phyloP scores from a whole-genome alignment of 768 basidiomycete genomes.

The Lactarius quietus region DNA sequence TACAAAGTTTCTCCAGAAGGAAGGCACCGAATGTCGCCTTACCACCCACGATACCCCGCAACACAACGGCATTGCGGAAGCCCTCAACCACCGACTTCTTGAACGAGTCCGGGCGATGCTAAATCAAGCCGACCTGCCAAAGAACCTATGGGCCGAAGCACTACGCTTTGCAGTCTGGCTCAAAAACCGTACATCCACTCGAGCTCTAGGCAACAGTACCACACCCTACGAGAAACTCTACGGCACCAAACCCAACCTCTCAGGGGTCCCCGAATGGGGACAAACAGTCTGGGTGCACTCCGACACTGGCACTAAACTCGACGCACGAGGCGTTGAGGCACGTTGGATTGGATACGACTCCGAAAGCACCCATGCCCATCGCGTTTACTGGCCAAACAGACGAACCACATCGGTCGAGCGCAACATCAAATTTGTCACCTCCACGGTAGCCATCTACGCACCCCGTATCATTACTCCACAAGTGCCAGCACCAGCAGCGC shows the following conservation, averaged over 20 bases:
- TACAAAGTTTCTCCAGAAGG: background rate
- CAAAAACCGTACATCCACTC: conserved; percentile 20
- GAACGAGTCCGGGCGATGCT: background rate
- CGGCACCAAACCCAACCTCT: conserved; percentile 31
- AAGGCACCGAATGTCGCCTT: background rate
- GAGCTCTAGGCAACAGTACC: conserved; percentile 18
- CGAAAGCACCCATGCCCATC: conserved; percentile 30
- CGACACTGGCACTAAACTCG: conserved; percentile 20
- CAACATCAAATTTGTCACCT: conserved; percentile 23
- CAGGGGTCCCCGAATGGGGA: conserved; percentile 16
- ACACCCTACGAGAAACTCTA: conserved; percentile 31
- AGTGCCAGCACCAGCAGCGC: too few relatives aligned
- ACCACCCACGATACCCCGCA: background rate
- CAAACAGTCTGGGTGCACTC: conserved; percentile 23
- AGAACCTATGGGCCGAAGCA: conserved; percentile 32
- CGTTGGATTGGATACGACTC: conserved; percentile 37
- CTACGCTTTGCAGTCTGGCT: conserved; percentile 24
- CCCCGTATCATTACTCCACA: too few relatives aligned
- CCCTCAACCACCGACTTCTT: background rate
- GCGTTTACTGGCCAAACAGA: conserved; percentile 36
- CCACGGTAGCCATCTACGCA: accelerated
- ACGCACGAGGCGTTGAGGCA: conserved; percentile 12
- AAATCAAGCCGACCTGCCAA: conserved; percentile 15
- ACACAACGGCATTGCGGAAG: background rate
- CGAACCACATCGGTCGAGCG: conserved; percentile 30